Conservation (phyloP, 2,329 filamentous ascomycete genomes). For the Ophiostoma sp. region DNA sequence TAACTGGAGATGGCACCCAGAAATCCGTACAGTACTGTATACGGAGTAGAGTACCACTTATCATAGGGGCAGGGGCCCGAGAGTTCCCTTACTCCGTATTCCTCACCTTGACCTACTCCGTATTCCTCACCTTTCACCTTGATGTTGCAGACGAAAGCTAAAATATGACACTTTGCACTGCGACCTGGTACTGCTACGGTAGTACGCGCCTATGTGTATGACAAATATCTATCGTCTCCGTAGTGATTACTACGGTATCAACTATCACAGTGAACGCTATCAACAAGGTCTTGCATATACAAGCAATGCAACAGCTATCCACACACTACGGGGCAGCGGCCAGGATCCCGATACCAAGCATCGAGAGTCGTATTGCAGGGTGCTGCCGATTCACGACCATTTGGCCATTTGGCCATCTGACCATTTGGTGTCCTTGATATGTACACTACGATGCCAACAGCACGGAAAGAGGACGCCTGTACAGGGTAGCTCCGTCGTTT, state of each 20-base stretch:
- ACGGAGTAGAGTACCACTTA: neutral
- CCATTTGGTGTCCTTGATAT: neutral
- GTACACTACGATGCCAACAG: neutral
- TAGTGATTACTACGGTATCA: neutral
- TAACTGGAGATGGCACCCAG: slow-evolving; percentile 2
- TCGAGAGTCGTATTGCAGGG: slow-evolving; percentile 7
- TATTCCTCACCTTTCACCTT: neutral
- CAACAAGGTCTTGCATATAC: no score
- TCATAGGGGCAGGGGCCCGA: neutral
- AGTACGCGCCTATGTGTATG: slow-evolving; percentile 1
- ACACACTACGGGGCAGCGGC: neutral
- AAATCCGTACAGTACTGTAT: neutral
- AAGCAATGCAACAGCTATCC: neutral
- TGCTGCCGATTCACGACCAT: neutral
- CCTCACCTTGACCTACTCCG: no score
- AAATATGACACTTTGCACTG: neutral
- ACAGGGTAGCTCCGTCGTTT: neutral
- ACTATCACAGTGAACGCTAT: no score
- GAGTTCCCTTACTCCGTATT: neutral
- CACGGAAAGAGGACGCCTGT: neutral
- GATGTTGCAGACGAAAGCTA: neutral
- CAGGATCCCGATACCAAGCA: slow-evolving; percentile 8
- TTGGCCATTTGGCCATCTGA: no score
- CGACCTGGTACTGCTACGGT: neutral
- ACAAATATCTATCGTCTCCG: neutral